Evolutionary conservation across 345 rosid species (phyloP), one percentile per base, ranked within the genome.

Genomic region (Litchi chinensis): DNA sequence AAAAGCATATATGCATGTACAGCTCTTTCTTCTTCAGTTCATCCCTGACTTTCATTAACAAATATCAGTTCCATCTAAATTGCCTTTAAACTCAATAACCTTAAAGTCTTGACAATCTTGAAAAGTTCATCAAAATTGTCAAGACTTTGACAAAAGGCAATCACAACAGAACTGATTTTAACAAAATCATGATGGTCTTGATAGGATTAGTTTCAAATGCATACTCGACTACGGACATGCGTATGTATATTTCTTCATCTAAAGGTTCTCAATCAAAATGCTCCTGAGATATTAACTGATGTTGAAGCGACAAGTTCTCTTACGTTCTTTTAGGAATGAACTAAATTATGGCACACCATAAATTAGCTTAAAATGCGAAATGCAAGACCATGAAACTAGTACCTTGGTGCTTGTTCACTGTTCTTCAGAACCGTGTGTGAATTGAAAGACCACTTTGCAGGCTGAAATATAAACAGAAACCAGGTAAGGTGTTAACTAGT

Each of bases 371-470:
- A 64, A 46, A 75, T 46, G 26, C 32, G 26, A 18, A 46, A 18
- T 18, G 32, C 18, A 28, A 32, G 60, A 64, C 8, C 24, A 28
- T 77, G 46, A 22, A 46, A 60, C 6, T 2, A 19, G 56, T 90
- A 95, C 99, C 97, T 95, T 65, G 94, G 92, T 66, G 95, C 99
- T 83, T 85, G 95, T 76, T 95, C 97, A 68, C 87, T 85, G 84
- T 80, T 90, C 93, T 93, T 92, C 87, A 95, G 82, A 76, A 95
- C 79, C 3, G 97, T 89, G 81, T 89, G 90, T 9, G 97, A 92
- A 85, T 87, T 93, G 88, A 95, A 93, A 40, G 95, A 82, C 99
- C 98, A 95, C 83, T 90, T 93, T 75, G 88, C 67, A 83, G 95
- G 97, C 97, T 95, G 93, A 78, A 85, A 71, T n/a, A 76, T 65